Evolutionary conservation across 2,329 filamentous ascomycete genomes (phyloP), one percentile per base, ranked within the genome.

Genomic region (Ramularia collo-cygni): DNA sequence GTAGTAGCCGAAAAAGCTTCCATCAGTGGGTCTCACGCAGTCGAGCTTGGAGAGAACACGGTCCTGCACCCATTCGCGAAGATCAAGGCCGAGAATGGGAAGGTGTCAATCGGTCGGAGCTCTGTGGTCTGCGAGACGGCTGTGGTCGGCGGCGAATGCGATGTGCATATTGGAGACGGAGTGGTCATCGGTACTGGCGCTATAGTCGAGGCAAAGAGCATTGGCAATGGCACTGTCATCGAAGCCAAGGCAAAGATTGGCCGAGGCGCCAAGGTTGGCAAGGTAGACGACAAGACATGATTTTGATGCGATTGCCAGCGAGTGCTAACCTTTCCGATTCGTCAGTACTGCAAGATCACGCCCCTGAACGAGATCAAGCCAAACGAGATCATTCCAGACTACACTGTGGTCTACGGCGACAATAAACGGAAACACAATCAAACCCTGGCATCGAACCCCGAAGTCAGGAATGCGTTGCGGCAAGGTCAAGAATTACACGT

Each of bases 11-110:
- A 69, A 29, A 69, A 70, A 51, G 69, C 66, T 3, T 58, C 65
- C 26, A 55, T 72, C 13, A 77, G 64, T n/a, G 92, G 92, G 48
- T 79, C 76, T 2, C 76, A 93, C 59, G 81, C 79, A 1, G 85
- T 98, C 48, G 81, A 78, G 31, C 79, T 96, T 47, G 81, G 81
- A 41, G 74, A 84, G 16, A 81, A 87, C 56, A 81, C 79, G 3
- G 76, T 95, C 5, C 67, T 98, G n/a, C 90, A 96, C 56, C 89
- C 92, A 1, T 85, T 89, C 35, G 77, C 81, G 12, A 79, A 57
- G 36, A 58, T 72, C 19, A 61, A 58, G 27, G 66, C 67, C 28
- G 57, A 61, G 1, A 39, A 60, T 13, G 65, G 64, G n/a, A 60
- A 62, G 2, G 65, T 72, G 1, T 59, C 60, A 13, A 56, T 72